Evolutionary conservation across 2,329 filamentous ascomycete species (phyloP), one percentile per base, ranked within the genome.

Genomic region (Fusarium continuum): DNA sequence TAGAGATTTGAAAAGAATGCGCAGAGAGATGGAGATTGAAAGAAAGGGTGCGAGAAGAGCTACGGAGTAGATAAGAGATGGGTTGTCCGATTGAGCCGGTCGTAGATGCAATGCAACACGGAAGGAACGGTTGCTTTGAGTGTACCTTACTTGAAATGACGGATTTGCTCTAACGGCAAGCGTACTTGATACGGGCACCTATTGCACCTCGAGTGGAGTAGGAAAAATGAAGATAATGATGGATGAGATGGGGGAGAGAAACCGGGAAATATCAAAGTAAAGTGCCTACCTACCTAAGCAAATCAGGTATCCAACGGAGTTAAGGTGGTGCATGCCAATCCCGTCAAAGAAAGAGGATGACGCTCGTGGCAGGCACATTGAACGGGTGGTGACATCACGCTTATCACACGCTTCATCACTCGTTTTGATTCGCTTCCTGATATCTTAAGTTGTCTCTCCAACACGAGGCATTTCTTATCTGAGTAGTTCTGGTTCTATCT

Each of bases 341-440:
- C 55, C 48, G 16, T 34, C 17, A 44, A 35, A 19, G 28, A 47
- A 17, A 14, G 31, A 35, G 38, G 40, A 60, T 60, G 56, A 60
- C 55, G 54, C 23, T 40, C 32, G 32, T 31, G 39, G 32, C 38
- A 61, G 36, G 35, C 25, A 20, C 23, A 32, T 29, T 19, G 31
- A 26, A 19, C 25, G 39, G 51, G 20, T 36, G 41, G 46, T 64
- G 61, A 64, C 55, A 64, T 64, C 55, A 64, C 61, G 34, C 45
- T 58, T 48, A 43, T 35, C 54, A 55, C 28, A 41, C 35, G 29
- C 34, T 20, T 20, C 43, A 17, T 39, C 34, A 14, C 22, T 22
- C 11, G 39, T 34, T 26, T 7, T 29, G 22, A 25, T 23, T 3
- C 17, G 16, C 3, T n/a, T 26, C 26, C 19, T 29, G 7, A 26